phyloP scores from a whole-genome alignment of 495 filamentous ascomycete species.

The Podospora tetraspora region DNA sequence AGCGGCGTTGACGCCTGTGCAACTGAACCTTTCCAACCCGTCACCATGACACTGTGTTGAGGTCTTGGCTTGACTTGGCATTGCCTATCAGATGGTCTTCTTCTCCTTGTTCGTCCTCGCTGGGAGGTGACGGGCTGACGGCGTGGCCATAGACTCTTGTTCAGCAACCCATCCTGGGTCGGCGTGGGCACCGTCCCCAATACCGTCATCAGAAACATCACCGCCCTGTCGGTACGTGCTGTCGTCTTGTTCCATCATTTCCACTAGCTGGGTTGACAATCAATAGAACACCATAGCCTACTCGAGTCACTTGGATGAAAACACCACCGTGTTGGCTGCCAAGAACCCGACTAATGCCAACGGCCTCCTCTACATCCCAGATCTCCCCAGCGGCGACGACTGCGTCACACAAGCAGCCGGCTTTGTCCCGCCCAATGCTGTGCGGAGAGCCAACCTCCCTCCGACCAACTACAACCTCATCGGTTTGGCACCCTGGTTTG shows the following conservation, averaged over 20 bases:
- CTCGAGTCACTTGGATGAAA: slow-evolving; percentile 51
- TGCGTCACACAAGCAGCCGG: slow-evolving; percentile 55
- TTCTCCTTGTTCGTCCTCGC: not conserved
- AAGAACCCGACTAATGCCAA: slow-evolving; percentile 49
- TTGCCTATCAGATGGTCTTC: not conserved
- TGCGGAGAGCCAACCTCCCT: slow-evolving; percentile 63
- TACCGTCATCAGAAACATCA: slow-evolving; percentile 46
- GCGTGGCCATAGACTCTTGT: slow-evolving; percentile 37
- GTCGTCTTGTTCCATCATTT: not conserved
- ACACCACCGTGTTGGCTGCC: slow-evolving; percentile 66
- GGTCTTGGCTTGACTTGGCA: not conserved
- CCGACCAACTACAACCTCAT: slow-evolving; percentile 59
- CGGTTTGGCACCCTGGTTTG: slow-evolving; percentile 87
- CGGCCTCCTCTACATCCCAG: slow-evolving; percentile 78
- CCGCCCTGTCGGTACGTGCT: slow-evolving; percentile 40
- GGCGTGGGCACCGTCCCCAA: slow-evolving; percentile 37
- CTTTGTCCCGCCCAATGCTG: slow-evolving; percentile 69
- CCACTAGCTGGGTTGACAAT: not conserved
- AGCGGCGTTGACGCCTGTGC: not conserved
- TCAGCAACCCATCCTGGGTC: slow-evolving; percentile 44
- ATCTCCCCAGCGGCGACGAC: slow-evolving; percentile 47
- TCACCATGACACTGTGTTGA: not conserved
- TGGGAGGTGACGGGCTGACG: not conserved
- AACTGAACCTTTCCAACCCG: not conserved
- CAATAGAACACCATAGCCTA: slow-evolving; percentile 59